phyloP scores from a whole-genome alignment of 1,139 yeast species.

The Pichia sp. region DNA sequence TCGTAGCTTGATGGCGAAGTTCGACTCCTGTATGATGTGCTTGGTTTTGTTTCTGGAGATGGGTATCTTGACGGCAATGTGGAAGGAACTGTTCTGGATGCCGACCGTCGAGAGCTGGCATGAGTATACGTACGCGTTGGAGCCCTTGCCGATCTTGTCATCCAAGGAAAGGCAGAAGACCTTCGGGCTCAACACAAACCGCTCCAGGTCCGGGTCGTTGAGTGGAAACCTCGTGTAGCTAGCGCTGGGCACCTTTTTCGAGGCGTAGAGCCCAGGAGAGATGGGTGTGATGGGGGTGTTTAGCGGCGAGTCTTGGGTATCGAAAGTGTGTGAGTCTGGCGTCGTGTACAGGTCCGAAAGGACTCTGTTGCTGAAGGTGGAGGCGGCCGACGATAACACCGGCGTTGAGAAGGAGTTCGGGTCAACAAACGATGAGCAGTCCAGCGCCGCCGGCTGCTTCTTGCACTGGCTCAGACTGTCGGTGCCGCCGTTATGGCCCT shows the following conservation, averaged over 20 bases:
- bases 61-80: slow-evolving; percentile 35
- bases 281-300: slow-evolving; percentile 12
- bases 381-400: background rate
- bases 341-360: slow-evolving; percentile 7
- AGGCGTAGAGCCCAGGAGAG: background rate
- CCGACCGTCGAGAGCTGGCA: slow-evolving; percentile 18
- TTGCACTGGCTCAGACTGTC: too few relatives aligned
- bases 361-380: slow-evolving; percentile 1
- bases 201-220: slow-evolving; percentile 17
- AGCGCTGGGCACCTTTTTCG: background rate
- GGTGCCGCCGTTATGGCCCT: too few relatives aligned
- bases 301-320: background rate
- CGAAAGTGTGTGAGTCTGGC: slow-evolving; percentile 6
- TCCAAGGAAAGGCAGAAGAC: slow-evolving; percentile 21
- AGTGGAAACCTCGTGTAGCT: slow-evolving; percentile 15
- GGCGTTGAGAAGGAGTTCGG: background rate
- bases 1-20: slow-evolving; percentile 26
- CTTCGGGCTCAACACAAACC: slow-evolving; percentile 21
- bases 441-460: background rate
- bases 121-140: slow-evolving; percentile 31
- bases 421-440: slow-evolving; percentile 6
- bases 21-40: slow-evolving; percentile 32
- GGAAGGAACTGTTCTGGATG: slow-evolving; percentile 9
- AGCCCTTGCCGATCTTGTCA: slow-evolving; percentile 30
- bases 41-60: slow-evolving; percentile 27